These are phyloP conservation scores for Dianthus caryophyllus DNA, from an alignment of 148 eudicot species.

Conservation along the genomic window DNA sequence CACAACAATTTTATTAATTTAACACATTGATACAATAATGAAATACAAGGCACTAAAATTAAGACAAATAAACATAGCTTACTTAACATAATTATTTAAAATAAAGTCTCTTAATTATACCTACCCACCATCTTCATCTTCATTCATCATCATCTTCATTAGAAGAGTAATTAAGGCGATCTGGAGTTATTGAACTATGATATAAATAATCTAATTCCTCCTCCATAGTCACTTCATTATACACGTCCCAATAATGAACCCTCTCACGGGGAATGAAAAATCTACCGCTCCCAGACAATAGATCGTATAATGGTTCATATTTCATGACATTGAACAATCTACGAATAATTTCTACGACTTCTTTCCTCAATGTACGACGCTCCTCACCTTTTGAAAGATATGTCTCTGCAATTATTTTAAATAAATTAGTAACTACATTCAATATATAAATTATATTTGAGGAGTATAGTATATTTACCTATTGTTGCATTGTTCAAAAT, in stretches of 20 bases:
- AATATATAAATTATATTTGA: no score
- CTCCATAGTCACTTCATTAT: background rate
- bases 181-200: background rate
- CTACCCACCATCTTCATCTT: no score
- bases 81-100: no score
- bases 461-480: no score
- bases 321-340: no score
- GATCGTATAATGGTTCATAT: background rate
- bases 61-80: no score
- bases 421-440: background rate
- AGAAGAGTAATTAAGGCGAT: background rate
- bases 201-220: background rate
- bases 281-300: background rate
- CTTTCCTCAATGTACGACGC: background rate
- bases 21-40: no score
- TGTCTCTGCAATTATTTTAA: background rate
- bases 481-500: no score
- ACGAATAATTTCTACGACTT: background rate
- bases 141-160: background rate
- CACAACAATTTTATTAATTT: no score
- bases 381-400: background rate
- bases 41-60: no score
- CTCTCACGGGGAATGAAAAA: background rate
- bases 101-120: no score
- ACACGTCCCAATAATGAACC: background rate